phyloP scores from a whole-genome alignment of 495 filamentous ascomycete species.

The Talaromyces borbonicus region DNA sequence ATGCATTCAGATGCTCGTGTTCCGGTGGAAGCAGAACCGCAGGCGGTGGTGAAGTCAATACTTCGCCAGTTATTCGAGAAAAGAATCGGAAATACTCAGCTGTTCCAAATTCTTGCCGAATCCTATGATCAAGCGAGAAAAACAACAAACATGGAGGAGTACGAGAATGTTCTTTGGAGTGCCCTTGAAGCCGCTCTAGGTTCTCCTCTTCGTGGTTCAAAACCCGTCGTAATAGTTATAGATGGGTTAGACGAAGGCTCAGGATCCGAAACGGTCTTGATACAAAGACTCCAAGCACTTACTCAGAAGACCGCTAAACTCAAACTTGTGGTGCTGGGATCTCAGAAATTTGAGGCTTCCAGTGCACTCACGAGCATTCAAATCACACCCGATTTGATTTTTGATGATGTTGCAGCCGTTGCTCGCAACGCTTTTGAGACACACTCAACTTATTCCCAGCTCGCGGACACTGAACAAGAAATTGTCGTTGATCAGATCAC shows the following conservation, averaged over 20 bases:
- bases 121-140: constrained; percentile 19
- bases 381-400: constrained; percentile 14
- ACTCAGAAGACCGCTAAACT: constrained; percentile 17
- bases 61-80: constrained; percentile 28
- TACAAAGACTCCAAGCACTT: constrained; percentile 17
- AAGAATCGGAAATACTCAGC: constrained; percentile 27
- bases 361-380: constrained; percentile 12
- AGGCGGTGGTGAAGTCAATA: constrained; percentile 20
- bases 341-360: constrained; percentile 16
- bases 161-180: constrained; percentile 12
- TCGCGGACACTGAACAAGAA: constrained; percentile 20
- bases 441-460: constrained; percentile 10
- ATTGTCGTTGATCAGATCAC: constrained; percentile 24
- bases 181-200: constrained; percentile 9
- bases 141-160: constrained; percentile 16
- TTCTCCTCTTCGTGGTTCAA: constrained; percentile 19
- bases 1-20: constrained; percentile 14
- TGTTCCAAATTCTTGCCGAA: constrained; percentile 24
- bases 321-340: constrained; percentile 23
- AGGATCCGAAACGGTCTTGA: constrained; percentile 18
- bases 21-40: constrained; percentile 16
- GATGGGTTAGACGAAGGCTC: constrained; percentile 28
- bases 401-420: constrained; percentile 19
- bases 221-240: constrained; percentile 26
- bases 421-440: constrained; percentile 14